Percentiles rank a stretch among this genome's conserved stretches.
These are phyloP conservation scores for Tulasnella sp. DNA, from an alignment of 768 basidiomycete genomes.

Conservation along the genomic window DNA sequence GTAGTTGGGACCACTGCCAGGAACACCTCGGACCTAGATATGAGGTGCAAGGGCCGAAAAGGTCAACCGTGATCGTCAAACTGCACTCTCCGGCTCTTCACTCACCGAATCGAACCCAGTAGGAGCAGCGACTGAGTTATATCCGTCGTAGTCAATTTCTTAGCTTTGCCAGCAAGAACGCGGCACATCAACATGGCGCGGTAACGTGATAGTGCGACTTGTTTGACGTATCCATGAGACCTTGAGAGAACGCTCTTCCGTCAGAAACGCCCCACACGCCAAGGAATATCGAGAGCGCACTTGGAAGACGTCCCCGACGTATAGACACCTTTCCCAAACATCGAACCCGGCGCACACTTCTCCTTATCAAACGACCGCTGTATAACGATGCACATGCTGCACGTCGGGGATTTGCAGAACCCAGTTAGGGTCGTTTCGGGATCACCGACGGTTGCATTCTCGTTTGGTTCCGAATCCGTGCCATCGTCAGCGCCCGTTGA, in stretches of 20 bases:
- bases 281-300: not conserved
- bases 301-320: constrained; percentile 5
- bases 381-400: not conserved
- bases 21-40: not conserved
- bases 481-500: not conserved
- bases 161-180: not conserved
- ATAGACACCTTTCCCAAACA: not conserved
- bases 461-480: not conserved
- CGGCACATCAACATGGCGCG: not conserved
- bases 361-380: not conserved
- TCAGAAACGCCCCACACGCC: no score
- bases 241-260: not conserved
- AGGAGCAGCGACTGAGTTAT: not conserved
- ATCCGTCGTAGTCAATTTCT: not conserved
- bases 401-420: not conserved
- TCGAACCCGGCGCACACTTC: not conserved
- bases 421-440: not conserved
- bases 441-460: not conserved
- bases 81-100: not conserved
- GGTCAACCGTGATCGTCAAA: not conserved
- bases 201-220: not conserved
- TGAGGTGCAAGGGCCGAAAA: not conserved
- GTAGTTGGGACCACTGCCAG: not conserved
- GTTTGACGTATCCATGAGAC: not conserved
- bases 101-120: not conserved